phyloP scores from a whole-genome alignment of 352 stramenopile species.

The Globisporangium viniferum region DNA sequence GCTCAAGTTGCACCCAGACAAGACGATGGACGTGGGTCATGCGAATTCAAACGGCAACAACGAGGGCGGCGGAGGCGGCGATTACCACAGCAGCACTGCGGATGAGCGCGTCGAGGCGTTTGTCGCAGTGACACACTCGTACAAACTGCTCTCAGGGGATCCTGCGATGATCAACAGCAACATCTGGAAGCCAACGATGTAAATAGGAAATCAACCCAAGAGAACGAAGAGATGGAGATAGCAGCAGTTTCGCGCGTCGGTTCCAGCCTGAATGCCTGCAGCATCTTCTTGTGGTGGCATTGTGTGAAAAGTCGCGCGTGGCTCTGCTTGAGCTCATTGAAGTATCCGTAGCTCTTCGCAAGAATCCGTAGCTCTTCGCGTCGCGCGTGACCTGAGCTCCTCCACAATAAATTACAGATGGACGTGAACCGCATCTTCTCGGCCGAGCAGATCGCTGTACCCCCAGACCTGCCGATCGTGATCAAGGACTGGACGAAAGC shows the following conservation, averaged over 20 bases:
- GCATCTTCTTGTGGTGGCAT: background rate
- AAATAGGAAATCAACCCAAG: background rate
- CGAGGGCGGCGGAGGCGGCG: background rate
- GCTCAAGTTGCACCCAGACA: conserved; percentile 82
- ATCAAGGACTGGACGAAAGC: conserved; percentile 92
- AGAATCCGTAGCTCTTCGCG: background rate
- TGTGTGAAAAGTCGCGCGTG: conserved; percentile 1
- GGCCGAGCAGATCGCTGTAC: conserved; percentile 90
- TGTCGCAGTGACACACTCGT: conserved; percentile 72
- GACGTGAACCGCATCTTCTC: conserved; percentile 92
- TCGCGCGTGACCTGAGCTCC: background rate
- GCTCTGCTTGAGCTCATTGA: background rate
- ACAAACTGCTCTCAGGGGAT: conserved; percentile 66
- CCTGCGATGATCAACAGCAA: conserved; percentile 37
- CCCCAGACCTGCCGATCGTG: conserved; percentile 78
- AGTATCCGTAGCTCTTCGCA: background rate
- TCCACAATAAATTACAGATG: conserved; percentile 38
- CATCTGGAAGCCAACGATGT: conserved; percentile 23
- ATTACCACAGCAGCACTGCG: conserved; percentile 21
- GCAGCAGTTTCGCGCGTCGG: conserved; percentile 2
- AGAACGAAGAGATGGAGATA: background rate
- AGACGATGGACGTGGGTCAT: conserved; percentile 30
- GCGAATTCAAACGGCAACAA: conserved; percentile 22
- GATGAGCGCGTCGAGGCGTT: conserved; percentile 75
- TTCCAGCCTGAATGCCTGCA: background rate